Evolutionary conservation across 768 basidiomycete genomes (phyloP), one percentile per base, ranked within the genome.

Genomic region (Serendipita sp.): DNA sequence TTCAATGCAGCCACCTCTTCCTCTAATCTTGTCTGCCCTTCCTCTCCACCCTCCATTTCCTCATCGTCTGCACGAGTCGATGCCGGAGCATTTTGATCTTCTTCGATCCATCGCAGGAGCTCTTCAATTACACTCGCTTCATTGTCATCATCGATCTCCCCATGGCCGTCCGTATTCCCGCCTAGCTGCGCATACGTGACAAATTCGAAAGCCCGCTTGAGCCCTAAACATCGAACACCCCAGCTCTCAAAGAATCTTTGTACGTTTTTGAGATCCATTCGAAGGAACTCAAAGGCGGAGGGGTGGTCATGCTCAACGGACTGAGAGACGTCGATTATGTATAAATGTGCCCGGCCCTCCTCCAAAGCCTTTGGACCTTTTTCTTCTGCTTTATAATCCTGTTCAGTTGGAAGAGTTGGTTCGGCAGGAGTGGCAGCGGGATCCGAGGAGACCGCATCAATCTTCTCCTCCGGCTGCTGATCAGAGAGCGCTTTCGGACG

Each of bases 251-350:
- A 99, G 73, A 88, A 99, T 40, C 93, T 94, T 66, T 96, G 92
- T 46, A 93, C 78, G 72, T 99, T 98, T 69, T 84, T 85, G 60
- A 99, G 81, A 73, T 99, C 96, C 50, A 80, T 84, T 31, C 94
- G 85, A 43, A 99, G 79, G 75, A 99, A 99, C 73, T 99, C 95
- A 72, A 93, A 97, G 0, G 96, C 91, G 33, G 87, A 79, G 0
- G 95, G 96, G 69, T 99, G 96, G 73, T 98, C 95, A 71, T 97
- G 94, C 70, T 99, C 96, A 40, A 99, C 94, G 67, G 91, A 94
- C 72, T 99, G 96, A 1, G 94, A 96, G 65, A 99, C 96, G 73
- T 99, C 96, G 75, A 99, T 98, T 69, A 98, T 86, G 74, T 83
- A 92, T 16, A 96, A 79, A 70, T 91, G 90, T 6, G 5, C 0